Base-by-base conservation (phyloP, 2,329 filamentous ascomycete genomes). In the Colletotrichum tabaci region DNA sequence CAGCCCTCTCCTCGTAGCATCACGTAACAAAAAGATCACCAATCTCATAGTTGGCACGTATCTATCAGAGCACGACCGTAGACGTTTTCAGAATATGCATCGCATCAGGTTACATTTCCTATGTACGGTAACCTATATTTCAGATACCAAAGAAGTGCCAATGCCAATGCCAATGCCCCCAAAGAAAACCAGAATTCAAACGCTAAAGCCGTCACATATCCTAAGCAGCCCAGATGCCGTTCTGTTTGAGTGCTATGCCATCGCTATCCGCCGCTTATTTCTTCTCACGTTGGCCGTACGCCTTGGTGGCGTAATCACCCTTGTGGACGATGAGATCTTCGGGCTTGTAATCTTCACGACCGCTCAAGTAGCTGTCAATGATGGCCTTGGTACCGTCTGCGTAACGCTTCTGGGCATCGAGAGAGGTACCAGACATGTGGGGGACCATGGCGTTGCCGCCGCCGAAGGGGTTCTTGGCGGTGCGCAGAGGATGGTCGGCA, bases 381-480 rank as follows among this genome's bases (percentile, higher is more conserved):
- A 99, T 98, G 76, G 88, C 84, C 93, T 98, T 98, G 83, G 91
- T 93, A 78, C 95, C 95, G 75, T 92, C 87, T 79, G 95, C 94
- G 82, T 98, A 98, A 76, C 95, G 91, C 86, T 94, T 92, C 89
- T 99, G 96, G 71, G 96, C 96, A 82, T 99, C 96, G 81, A 99
- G 92, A n/a, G 95, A 98, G 71, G 96, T 98, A 81, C 96, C 96
- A 15, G 95, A 98, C 94, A 98, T 98, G 91, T 98, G 96, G 68
- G 96, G 94, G 72, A 98, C 95, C 94, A 96, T 99, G 86, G 95
- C 96, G 86, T 98, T 98, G 81, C 96, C 96, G 80, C 96, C 96
- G 77, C 95, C 96, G 88, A 94, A 98, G 82, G 94, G 93, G 90
- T 96, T 96, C 90, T 95, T 92, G 82, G 94, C 96, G 82, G 92